Base-by-base conservation (phyloP, 2,329 filamentous ascomycete species). In the Ceratocystis diversiconidia region DNA sequence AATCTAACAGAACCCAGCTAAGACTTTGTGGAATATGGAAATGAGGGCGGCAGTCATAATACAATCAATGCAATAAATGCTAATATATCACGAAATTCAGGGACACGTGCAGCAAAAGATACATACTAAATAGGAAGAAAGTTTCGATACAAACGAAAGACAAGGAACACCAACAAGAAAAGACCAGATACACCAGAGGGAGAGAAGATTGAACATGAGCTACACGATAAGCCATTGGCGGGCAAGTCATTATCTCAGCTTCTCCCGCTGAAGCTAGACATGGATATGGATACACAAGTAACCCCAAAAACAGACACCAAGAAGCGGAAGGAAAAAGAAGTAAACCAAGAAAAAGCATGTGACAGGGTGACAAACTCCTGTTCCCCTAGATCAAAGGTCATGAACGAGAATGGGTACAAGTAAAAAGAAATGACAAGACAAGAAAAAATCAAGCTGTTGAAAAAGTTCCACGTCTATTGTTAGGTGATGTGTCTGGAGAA, bases 331-430 rank as follows among this genome's bases (percentile, higher is more conserved):
- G 44, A 4, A 43, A 62, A 32, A 50, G 30, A 32, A 32, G 12
- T 5, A 41, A 12, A 41, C 36, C 36, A 41, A 41, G 36, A 41
- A 62, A 32, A 50, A 62, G 43, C 43, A 62, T 6, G 43, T 43
- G 41, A 60, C 55, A 41, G 55, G 55, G 17, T 17, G 28, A 36
- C 55, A 41, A 41, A 59, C 55, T 32, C 55, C n/a, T 59, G 55
- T 36, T 59, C 17, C 28, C 55, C 17, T 2, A 32, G 57, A 65
- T 61, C 63, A 61, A 61, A 61, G 63, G 48, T 22, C 30, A 52
- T 46, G 36, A 64, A 32, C 22, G 52, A 50, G 62, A 55, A 64
- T 60, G 10, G 12, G 17, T 44, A 25, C 44, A 67, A 61, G 63
- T 46, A 36, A 41, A 61, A 63, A 67, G 32, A 43, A 43, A 43